These are phyloP conservation scores for Spatholobus suberectus DNA, from an alignment of 306 rosid species.

Conservation along the genomic window DNA sequence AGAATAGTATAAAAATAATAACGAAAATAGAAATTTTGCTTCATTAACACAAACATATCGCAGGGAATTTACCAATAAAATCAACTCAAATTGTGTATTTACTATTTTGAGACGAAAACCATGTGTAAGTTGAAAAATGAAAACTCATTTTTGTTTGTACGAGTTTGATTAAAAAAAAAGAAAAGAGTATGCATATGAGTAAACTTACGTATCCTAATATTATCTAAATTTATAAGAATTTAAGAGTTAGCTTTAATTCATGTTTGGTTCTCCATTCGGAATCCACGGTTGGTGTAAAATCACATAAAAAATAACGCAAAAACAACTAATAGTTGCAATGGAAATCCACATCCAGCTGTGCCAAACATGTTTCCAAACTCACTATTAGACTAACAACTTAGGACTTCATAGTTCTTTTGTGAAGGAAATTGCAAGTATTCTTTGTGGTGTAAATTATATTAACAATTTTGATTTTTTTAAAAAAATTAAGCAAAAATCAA, in stretches of 20 bases:
- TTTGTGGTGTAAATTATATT: neutral
- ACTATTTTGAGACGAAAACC: neutral
- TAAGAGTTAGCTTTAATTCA: neutral
- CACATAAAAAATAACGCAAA: too few relatives aligned
- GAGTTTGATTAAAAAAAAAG: neutral
- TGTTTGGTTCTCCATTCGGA: too few relatives aligned
- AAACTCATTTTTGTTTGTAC: neutral
- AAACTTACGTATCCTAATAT: too few relatives aligned
- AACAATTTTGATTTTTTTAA: neutral
- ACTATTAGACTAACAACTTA: neutral
- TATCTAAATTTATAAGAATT: too few relatives aligned
- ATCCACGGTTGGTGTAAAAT: too few relatives aligned
- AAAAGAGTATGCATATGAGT: neutral
- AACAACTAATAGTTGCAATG: too few relatives aligned
- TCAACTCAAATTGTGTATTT: neutral
- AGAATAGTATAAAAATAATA: neutral
- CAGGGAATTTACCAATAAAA: neutral
- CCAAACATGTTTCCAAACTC: too few relatives aligned
- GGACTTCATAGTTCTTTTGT: neutral
- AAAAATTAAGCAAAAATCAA: neutral
- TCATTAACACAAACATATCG: neutral
- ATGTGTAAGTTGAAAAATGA: neutral
- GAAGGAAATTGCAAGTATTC: neutral
- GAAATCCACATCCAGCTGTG: too few relatives aligned
- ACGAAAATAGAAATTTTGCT: neutral